Conservation (phyloP, 1,284 basidiomycete species). For the Trametes sp. region DNA sequence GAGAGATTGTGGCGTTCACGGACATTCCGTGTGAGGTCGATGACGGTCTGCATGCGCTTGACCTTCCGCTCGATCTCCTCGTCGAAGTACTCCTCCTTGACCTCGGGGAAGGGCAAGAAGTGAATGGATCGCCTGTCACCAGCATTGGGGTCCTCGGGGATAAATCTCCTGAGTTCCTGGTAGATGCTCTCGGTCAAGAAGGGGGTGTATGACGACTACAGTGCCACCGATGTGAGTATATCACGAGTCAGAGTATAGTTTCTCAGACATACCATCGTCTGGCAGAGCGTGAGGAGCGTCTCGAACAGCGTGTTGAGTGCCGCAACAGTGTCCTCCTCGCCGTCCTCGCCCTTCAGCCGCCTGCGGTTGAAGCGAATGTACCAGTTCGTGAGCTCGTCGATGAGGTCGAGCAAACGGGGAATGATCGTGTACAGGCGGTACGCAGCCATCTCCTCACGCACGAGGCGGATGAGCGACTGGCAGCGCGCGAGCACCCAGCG, state of each 20-base stretch:
- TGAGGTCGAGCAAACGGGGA: conserved; percentile 89
- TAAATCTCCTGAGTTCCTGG: conserved; percentile 87
- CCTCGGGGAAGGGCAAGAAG: conserved; percentile 93
- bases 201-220: conserved; percentile 95
- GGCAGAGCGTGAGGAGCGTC: conserved; percentile 91
- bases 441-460: conserved; percentile 94
- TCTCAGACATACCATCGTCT: conserved; percentile 80
- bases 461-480: conserved; percentile 94
- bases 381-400: conserved; percentile 99
- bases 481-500: conserved; percentile 98
- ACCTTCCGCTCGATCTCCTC: conserved; percentile 96
- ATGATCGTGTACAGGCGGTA: conserved; percentile 99
- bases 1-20: conserved; percentile 90
- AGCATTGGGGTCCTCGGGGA: conserved; percentile 76
- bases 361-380: conserved; percentile 99
- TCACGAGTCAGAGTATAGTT: background rate
- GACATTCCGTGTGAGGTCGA: conserved; percentile 90
- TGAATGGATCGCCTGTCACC: conserved; percentile 93
- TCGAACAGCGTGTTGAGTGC: conserved; percentile 98
- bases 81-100: conserved; percentile 96
- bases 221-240: conserved; percentile 12
- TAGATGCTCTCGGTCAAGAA: conserved; percentile 98
- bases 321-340: conserved; percentile 85
- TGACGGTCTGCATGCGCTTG: conserved; percentile 93
- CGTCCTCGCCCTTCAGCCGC: conserved; percentile 95